phyloP scores from a whole-genome alignment of 2,329 filamentous ascomycete genomes.

The Colletotrichum sp. region DNA sequence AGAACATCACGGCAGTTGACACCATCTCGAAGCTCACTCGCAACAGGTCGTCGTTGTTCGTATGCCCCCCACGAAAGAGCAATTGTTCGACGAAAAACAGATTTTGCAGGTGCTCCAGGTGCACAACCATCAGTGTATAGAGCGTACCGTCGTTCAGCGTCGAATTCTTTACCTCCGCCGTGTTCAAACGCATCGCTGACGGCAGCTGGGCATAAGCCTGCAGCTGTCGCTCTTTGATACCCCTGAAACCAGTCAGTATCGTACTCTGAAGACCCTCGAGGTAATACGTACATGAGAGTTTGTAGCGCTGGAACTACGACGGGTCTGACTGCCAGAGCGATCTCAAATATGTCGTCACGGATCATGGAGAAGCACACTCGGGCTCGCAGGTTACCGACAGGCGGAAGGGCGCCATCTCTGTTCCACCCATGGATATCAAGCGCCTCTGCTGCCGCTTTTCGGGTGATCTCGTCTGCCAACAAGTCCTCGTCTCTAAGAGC shows the following conservation, averaged over 20 bases:
- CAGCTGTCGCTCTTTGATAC: background rate
- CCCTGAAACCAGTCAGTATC: background rate
- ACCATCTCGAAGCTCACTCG: conserved; percentile 51
- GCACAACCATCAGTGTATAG: background rate
- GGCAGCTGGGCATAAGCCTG: background rate
- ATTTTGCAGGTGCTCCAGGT: background rate
- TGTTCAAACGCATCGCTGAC: background rate
- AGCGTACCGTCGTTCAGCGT: background rate
- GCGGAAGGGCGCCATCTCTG: background rate
- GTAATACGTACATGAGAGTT: background rate
- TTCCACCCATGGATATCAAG: background rate
- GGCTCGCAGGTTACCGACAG: background rate
- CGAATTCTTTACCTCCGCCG: background rate
- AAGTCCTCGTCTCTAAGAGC: background rate
- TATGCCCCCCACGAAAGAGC: background rate
- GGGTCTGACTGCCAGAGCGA: background rate
- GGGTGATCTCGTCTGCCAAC: background rate
- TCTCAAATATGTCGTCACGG: background rate
- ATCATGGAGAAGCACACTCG: background rate
- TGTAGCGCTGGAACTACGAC: background rate
- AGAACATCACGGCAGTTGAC: conserved; percentile 47
- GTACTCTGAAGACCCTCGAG: background rate
- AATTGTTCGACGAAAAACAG: background rate
- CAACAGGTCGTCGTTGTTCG: background rate
- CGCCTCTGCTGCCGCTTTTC: background rate